Evolutionary conservation across 345 rosid species (phyloP).

Genomic region (Eucalyptus marginata): DNA sequence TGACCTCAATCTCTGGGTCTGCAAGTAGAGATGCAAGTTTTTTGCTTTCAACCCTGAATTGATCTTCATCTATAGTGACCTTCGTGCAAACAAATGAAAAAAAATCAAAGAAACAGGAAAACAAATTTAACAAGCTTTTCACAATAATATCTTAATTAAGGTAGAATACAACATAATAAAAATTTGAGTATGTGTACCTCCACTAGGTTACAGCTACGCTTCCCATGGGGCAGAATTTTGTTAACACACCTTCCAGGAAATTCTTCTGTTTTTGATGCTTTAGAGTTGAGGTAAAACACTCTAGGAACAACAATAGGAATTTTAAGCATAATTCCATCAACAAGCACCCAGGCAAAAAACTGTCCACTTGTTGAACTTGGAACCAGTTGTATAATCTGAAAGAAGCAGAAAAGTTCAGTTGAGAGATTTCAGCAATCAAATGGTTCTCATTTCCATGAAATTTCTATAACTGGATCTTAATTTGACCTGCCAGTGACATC

Average conservation of each 20-base stretch:
- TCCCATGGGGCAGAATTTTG: conserved; percentile 85
- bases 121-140: not conserved
- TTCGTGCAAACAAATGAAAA: not conserved
- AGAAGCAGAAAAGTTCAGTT: conserved; percentile 3
- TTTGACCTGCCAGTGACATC: conserved; percentile 80
- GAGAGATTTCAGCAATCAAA: not conserved
- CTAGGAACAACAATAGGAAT: conserved; percentile 71
- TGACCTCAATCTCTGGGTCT: conserved; percentile 91
- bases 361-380: conserved; percentile 50
- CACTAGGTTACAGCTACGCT: conserved; percentile 51
- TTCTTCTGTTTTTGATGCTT: conserved; percentile 40
- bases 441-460: not conserved
- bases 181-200: conserved; percentile 33
- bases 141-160: not conserved
- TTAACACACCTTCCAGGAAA: conserved; percentile 78
- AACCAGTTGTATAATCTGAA: conserved; percentile 75
- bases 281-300: conserved; percentile 77
- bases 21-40: conserved; percentile 81
- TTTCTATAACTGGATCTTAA: not conserved
- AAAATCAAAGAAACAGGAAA: not conserved
- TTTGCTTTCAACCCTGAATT: conserved; percentile 54
- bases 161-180: not conserved
- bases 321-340: conserved; percentile 86
- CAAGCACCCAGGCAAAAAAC: conserved; percentile 84
- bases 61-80: conserved; percentile 51